Evolutionary conservation across 2,329 filamentous ascomycete genomes (phyloP), one percentile per base, ranked within the genome.

Genomic region (Fusarium tricinctum): DNA sequence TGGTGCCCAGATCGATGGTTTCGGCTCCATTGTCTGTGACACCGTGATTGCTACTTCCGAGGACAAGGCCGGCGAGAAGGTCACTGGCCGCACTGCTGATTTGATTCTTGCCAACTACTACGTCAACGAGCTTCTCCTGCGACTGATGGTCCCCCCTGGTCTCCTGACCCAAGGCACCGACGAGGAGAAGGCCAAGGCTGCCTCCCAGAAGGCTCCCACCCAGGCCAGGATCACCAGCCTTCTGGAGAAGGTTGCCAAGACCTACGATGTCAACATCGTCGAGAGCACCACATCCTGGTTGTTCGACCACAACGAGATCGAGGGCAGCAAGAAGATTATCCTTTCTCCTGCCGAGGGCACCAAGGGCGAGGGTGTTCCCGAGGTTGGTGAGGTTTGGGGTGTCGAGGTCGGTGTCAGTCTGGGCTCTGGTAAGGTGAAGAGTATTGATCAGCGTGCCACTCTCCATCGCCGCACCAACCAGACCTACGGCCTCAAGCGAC

Each of bases 211-310:
- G 85, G 83, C 94, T 54, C 92, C 91, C 58, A 92, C 92, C 51
- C 95, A 98, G 82, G 83, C 88, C 76, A 91, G 94, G 83, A 98
- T 99, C 76, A 96, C 92, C 69, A 86, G 87, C 74, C 84, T 98
- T 68, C 84, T 99, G 50, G 94, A 97, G 82, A 97, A 96, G 87
- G 88, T 98, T 45, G 92, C 90, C 78, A 94, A 97, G 84, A 86
- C 88, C 74, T 99, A 97, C 81, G 94, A 93, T 66, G 94, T 92
- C 86, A 97, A 91, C 80, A 84, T 98, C 26, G 93, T 99, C 58
- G 96, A 99, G 88, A 97, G 94, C 86, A 99, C 96, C 68, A 99
- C 96, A 43, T 97, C 93, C 77, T 99, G 96, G 94, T 83, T 93
- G 64, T 98, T 99, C 79, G 94, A 93, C 78, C 92, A 92, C 80